Evolutionary conservation across 75 land plant genomes (phyloP).

Genomic region (Chamaecyparis obtusa): DNA sequence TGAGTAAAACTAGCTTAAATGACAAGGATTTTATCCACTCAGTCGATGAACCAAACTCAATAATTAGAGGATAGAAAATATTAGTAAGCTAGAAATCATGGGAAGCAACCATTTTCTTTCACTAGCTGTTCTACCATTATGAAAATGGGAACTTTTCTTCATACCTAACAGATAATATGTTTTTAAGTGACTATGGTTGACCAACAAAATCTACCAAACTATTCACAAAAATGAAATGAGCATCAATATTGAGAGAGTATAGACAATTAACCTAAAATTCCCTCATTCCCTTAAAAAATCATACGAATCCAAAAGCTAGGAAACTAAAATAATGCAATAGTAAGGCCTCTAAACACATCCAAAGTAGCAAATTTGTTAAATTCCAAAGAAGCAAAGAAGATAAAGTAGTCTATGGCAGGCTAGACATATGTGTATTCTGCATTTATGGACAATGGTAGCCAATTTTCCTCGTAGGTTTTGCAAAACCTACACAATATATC

Average conservation of each 20-base stretch:
- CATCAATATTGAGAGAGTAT: not conserved
- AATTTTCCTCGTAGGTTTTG: no score
- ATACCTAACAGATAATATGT: not conserved
- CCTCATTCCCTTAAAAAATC: not conserved
- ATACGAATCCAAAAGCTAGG: not conserved
- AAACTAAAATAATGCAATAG: not conserved
- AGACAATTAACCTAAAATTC: not conserved
- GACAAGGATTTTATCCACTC: slow-evolving; percentile 21
- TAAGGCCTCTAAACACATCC: slow-evolving; percentile 71
- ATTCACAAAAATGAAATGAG: not conserved
- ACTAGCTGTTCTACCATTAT: not conserved
- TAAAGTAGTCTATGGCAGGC: no score
- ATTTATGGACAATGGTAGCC: no score
- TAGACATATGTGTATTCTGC: no score
- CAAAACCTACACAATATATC: no score
- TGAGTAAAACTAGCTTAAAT: slow-evolving; percentile 20
- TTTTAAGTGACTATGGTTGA: not conserved
- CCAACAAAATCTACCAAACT: not conserved
- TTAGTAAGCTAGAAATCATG: not conserved
- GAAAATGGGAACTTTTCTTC: not conserved
- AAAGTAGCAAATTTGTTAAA: no score
- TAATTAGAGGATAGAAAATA: not conserved
- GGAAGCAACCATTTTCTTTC: slow-evolving; percentile 8
- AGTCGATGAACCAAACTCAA: slow-evolving; percentile 34
- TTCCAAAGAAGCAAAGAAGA: no score